Conservation (phyloP, 352 stramenopile species). For the Salisapilia sapeloensis region DNA sequence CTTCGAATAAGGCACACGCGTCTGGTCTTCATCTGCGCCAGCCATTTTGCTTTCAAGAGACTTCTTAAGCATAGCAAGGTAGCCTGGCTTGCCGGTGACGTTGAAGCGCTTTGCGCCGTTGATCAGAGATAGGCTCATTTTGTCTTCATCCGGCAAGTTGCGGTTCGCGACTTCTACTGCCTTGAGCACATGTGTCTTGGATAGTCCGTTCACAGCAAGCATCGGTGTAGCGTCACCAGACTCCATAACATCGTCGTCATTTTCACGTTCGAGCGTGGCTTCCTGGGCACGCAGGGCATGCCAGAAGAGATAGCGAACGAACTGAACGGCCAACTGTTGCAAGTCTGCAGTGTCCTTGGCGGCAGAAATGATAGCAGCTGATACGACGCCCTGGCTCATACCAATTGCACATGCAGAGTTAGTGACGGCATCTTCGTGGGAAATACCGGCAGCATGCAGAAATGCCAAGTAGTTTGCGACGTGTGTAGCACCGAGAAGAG, state of each 20-base stretch:
- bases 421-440: slow-evolving; percentile 37
- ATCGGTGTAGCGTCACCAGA: slow-evolving; percentile 29
- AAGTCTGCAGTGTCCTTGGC: slow-evolving; percentile 37
- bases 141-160: slow-evolving; percentile 21
- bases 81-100: slow-evolving; percentile 46
- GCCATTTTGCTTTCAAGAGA: slow-evolving; percentile 28
- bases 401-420: slow-evolving; percentile 24
- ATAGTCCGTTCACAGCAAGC: slow-evolving; percentile 44
- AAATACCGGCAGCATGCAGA: slow-evolving; percentile 23
- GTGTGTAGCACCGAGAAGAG: slow-evolving; percentile 59
- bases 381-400: slow-evolving; percentile 70
- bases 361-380: slow-evolving; percentile 40
- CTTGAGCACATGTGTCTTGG: slow-evolving; percentile 28
- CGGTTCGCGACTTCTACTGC: slow-evolving; percentile 27
- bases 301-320: slow-evolving; percentile 71
- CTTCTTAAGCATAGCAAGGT: slow-evolving; percentile 30
- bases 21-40: slow-evolving; percentile 38
- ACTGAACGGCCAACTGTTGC: slow-evolving; percentile 14
- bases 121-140: slow-evolving; percentile 60
- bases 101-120: slow-evolving; percentile 39
- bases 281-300: slow-evolving; percentile 62
- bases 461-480: slow-evolving; percentile 62
- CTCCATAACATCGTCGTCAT: slow-evolving; percentile 3
- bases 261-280: slow-evolving; percentile 18
- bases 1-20: slow-evolving; percentile 58